phyloP scores from a whole-genome alignment of 805 yeast species.

The Metschnikowia corniflorae region DNA sequence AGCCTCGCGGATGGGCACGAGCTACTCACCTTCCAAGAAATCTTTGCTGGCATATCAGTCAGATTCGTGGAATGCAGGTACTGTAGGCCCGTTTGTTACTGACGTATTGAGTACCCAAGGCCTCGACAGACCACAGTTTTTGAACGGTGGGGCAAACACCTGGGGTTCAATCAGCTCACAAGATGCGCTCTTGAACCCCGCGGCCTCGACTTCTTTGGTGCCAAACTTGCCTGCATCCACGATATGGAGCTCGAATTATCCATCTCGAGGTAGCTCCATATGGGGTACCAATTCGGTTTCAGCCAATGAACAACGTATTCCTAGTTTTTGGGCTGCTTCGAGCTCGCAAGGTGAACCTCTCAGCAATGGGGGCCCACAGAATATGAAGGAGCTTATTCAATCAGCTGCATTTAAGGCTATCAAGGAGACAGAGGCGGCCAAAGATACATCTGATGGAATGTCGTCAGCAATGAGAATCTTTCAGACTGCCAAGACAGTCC shows the following conservation, averaged over 20 bases:
- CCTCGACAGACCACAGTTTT: constrained; percentile 5
- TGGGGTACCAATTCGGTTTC: constrained; percentile 4
- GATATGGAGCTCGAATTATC: constrained; percentile 5
- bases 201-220: constrained; percentile 4
- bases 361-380: background rate
- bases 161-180: constrained; percentile 7
- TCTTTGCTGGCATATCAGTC: constrained; percentile 7
- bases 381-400: constrained; percentile 5
- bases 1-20: constrained; percentile 9
- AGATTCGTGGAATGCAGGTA: constrained; percentile 3
- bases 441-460: constrained; percentile 35
- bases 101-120: constrained; percentile 2
- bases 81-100: background rate
- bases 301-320: background rate
- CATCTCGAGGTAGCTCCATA: constrained; percentile 7
- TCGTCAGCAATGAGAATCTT: constrained; percentile 33
- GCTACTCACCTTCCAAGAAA: constrained; percentile 10
- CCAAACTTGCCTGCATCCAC: constrained; percentile 7
- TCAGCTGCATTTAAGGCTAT: constrained; percentile 40
- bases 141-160: constrained; percentile 5
- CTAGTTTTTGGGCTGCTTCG: constrained; percentile 6
- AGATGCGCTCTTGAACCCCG: constrained; percentile 2
- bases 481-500: constrained; percentile 29
- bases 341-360: constrained; percentile 1
- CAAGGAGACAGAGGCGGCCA: constrained; percentile 30